phyloP scores from a whole-genome alignment of 1,139 yeast genomes.

The Hemisphaericaspora subhashii region DNA sequence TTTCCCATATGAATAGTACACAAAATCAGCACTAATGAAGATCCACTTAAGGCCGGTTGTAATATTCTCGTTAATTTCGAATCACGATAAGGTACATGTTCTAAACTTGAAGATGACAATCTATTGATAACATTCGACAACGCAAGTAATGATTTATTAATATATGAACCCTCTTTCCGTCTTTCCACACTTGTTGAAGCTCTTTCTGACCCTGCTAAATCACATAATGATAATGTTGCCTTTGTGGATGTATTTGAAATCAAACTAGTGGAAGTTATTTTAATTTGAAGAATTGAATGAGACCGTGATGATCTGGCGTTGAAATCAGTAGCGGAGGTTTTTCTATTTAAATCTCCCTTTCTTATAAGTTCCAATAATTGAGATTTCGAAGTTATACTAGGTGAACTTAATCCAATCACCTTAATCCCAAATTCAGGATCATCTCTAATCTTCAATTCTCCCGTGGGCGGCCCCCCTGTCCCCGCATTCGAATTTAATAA shows the following conservation, averaged over 20 bases:
- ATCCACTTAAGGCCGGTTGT: slow-evolving; percentile 90
- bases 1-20: slow-evolving; percentile 77
- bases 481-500: slow-evolving; percentile 29
- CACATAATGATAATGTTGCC: slow-evolving; percentile 83
- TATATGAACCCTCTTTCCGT: slow-evolving; percentile 88
- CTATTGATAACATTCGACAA: slow-evolving; percentile 87
- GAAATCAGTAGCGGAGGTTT: slow-evolving; percentile 87
- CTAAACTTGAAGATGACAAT: slow-evolving; percentile 48
- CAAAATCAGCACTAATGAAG: slow-evolving; percentile 79
- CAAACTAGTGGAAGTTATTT: slow-evolving; percentile 48
- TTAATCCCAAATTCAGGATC: slow-evolving; percentile 71
- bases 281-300: slow-evolving; percentile 84
- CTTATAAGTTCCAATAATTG: slow-evolving; percentile 64
- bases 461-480: neutral
- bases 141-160: slow-evolving; percentile 86
- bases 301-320: slow-evolving; percentile 86
- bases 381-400: slow-evolving; percentile 52
- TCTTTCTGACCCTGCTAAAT: slow-evolving; percentile 92
- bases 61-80: slow-evolving; percentile 84
- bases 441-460: slow-evolving; percentile 72
- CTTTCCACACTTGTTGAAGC: slow-evolving; percentile 83
- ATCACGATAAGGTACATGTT: slow-evolving; percentile 88
- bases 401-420: slow-evolving; percentile 73
- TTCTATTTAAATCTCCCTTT: slow-evolving; percentile 71
- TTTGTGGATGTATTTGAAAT: slow-evolving; percentile 42